Conservation (phyloP, 164 flowering plant genomes). For the Buxus sempervirens region DNA sequence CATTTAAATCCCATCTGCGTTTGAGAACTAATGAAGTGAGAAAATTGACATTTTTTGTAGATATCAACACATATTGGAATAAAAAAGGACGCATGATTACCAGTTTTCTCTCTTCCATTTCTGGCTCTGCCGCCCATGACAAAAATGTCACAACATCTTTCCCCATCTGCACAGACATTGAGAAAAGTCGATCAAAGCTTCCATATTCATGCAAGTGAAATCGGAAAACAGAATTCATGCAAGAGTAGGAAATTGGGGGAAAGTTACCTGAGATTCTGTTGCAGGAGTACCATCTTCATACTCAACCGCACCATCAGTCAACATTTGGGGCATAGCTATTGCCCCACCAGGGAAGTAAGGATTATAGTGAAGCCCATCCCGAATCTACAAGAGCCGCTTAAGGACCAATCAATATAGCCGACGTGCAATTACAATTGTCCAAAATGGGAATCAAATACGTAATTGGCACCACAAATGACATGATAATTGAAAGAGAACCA, state of each 20-base stretch:
- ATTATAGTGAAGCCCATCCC: conserved; percentile 83
- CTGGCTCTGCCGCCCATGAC: conserved; percentile 90
- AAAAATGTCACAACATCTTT: conserved; percentile 78
- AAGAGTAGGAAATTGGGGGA: neutral
- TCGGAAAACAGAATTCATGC: neutral
- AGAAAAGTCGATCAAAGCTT: neutral
- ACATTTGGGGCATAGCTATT: conserved; percentile 98
- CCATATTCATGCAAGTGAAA: neutral
- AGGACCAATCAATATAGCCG: no score
- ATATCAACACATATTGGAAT: neutral
- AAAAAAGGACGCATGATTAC: conserved; percentile 24
- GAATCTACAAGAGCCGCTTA: conserved; percentile 38
- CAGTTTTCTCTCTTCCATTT: conserved; percentile 93
- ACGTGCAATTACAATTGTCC: no score
- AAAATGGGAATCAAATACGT: no score
- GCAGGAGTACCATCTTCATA: conserved; percentile 89
- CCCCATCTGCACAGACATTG: conserved; percentile 62
- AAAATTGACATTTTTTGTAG: neutral
- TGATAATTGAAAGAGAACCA: no score
- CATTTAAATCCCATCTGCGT: conserved; percentile 83
- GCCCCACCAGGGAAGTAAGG: conserved; percentile 98
- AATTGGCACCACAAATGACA: no score
- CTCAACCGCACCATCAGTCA: conserved; percentile 84
- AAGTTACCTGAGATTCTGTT: conserved; percentile 79
- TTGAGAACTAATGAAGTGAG: neutral